These are phyloP conservation scores for Penstemon barbatus DNA, from an alignment of 257 asterid species.

Conservation along the genomic window DNA sequence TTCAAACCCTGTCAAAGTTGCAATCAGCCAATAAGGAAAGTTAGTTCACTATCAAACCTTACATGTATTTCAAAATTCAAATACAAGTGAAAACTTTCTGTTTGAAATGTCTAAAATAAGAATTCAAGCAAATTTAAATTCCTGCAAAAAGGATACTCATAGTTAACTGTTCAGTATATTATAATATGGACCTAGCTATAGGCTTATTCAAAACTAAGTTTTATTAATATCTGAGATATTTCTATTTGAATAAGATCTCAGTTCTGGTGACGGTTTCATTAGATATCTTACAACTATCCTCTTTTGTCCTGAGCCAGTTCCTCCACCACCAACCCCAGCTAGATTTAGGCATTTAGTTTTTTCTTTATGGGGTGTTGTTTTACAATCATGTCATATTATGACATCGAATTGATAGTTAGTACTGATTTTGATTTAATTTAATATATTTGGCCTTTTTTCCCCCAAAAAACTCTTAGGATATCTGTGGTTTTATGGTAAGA, in stretches of 20 bases:
- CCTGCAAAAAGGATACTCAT: background rate
- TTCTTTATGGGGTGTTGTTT: background rate
- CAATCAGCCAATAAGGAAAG: background rate
- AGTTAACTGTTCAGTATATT: background rate
- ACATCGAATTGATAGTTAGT: background rate
- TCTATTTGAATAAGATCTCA: background rate
- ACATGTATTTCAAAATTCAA: background rate
- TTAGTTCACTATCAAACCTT: background rate
- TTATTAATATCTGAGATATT: background rate
- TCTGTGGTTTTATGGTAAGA: background rate
- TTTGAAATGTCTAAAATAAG: background rate
- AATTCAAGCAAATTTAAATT: background rate
- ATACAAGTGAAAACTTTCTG: background rate
- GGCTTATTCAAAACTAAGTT: background rate
- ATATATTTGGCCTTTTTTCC: background rate
- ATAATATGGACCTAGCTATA: background rate
- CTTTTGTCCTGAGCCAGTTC: background rate
- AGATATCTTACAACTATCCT: background rate
- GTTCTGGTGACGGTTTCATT: background rate
- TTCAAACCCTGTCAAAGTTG: background rate
- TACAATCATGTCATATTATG: constrained; percentile 9
- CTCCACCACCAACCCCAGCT: background rate
- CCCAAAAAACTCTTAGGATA: background rate
- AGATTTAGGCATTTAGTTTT: background rate
- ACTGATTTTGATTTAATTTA: background rate